A percentile compares a stretch with the other conserved stretches of the same genome.
Conservation (phyloP, 2,329 filamentous ascomycete genomes). For the Botryotinia globosa region DNA sequence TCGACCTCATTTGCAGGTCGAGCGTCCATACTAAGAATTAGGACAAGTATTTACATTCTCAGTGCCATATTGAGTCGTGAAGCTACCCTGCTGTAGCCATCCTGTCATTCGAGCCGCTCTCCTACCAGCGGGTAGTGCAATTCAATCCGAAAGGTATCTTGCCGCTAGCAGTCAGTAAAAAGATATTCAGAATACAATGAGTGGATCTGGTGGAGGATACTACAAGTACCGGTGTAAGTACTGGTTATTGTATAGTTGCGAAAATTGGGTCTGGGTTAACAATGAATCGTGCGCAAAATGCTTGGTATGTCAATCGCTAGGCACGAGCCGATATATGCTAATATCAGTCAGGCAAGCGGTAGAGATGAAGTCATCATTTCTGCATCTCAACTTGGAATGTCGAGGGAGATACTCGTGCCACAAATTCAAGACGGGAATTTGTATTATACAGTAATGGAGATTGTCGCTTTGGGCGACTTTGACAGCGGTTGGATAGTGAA, state of each 20-base stretch:
- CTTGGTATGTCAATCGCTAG: slow-evolving; percentile 43
- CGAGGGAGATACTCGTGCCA: slow-evolving; percentile 47
- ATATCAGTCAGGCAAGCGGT: slow-evolving; percentile 46
- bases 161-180: slow-evolving; percentile 37
- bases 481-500: slow-evolving; percentile 37
- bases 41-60: background rate
- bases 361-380: slow-evolving; percentile 40
- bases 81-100: background rate
- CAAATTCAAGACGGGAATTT: slow-evolving; percentile 46
- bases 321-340: slow-evolving; percentile 9
- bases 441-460: slow-evolving; percentile 49
- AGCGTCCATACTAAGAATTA: background rate
- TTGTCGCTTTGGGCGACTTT: slow-evolving; percentile 39
- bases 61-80: too few species aligned
- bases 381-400: slow-evolving; percentile 28
- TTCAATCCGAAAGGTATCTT: slow-evolving; percentile 28
- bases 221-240: slow-evolving; percentile 57
- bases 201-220: slow-evolving; percentile 35
- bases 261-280: slow-evolving; percentile 55
- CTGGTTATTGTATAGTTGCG: slow-evolving; percentile 51
- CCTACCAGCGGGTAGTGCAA: slow-evolving; percentile 1
- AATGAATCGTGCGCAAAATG: slow-evolving; percentile 50
- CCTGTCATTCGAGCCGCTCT: background rate
- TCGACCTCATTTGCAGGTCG: background rate
- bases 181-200: slow-evolving; percentile 31